Percentiles rank a stretch among this genome's conserved stretches.
These are phyloP conservation scores for Balamuthia mandrillaris DNA, from an alignment of 208 protist genomes.

Conservation along the genomic window DNA sequence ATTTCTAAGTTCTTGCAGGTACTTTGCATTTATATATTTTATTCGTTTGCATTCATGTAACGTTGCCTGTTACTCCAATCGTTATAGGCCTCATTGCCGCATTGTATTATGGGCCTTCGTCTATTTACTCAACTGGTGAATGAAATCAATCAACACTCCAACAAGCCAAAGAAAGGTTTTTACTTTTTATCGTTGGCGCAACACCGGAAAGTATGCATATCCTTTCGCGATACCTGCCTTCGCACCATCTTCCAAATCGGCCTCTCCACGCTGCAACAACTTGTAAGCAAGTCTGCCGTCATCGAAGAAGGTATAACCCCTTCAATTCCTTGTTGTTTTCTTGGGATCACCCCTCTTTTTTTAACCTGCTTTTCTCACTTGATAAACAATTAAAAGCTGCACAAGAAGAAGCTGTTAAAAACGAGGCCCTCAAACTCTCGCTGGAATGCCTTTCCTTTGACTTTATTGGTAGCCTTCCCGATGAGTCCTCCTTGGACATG, in stretches of 20 bases:
- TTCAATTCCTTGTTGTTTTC: no score
- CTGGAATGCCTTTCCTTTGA: conserved; percentile 71
- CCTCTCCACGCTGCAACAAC: conserved; percentile 37
- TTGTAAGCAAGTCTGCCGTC: not conserved
- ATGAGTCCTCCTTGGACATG: conserved; percentile 69
- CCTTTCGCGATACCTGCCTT: conserved; percentile 62
- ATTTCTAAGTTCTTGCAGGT: not conserved
- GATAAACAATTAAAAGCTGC: not conserved
- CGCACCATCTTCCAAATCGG: conserved; percentile 55
- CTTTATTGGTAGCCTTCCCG: conserved; percentile 69
- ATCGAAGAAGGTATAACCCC: conserved; percentile 22
- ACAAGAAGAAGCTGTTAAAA: conserved; percentile 53
- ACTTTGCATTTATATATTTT: no score
- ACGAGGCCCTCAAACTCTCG: conserved; percentile 59
- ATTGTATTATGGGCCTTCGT: not conserved
- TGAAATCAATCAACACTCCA: conserved; percentile 18
- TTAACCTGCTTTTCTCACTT: not conserved
- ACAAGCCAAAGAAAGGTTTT: not conserved
- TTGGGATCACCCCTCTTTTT: no score
- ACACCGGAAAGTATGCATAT: conserved; percentile 71
- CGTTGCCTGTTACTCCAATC: not conserved
- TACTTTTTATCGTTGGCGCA: not conserved
- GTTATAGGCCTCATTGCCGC: not conserved
- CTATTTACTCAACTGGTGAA: not conserved
- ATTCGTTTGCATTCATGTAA: not conserved